phyloP scores from a whole-genome alignment of 2,329 filamentous ascomycete species.

The Phyllosticta citriasiana region DNA sequence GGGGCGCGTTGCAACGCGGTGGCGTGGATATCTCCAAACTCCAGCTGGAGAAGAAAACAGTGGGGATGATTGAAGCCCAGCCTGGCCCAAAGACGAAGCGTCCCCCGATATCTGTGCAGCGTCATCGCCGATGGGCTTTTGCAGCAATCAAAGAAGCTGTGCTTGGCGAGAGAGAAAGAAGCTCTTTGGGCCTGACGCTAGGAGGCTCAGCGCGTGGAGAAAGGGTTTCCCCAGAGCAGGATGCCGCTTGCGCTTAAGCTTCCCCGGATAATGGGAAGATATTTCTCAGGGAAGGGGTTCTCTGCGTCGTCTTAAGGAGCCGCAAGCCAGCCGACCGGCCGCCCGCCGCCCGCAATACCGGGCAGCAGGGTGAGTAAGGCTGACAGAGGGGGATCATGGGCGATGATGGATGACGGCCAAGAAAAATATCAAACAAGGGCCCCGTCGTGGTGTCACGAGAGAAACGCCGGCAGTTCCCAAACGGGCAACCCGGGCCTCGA shows the following conservation, averaged over 20 bases:
- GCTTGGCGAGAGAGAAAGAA: neutral
- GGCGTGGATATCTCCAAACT: neutral
- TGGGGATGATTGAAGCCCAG: neutral
- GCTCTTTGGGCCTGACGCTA: neutral
- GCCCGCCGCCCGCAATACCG: neutral
- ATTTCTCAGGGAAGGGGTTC: neutral
- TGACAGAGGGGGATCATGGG: neutral
- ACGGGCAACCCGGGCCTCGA: neutral
- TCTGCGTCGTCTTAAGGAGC: neutral
- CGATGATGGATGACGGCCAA: neutral
- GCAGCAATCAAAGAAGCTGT: neutral
- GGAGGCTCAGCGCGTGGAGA: neutral
- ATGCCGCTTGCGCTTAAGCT: neutral
- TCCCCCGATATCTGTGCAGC: neutral
- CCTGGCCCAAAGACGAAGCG: neutral
- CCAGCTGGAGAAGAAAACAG: neutral
- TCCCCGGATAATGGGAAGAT: neutral
- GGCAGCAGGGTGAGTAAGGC: neutral
- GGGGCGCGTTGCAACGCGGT: neutral
- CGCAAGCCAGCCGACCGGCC: neutral
- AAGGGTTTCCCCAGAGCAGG: neutral
- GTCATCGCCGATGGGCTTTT: neutral
- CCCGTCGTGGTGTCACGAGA: neutral
- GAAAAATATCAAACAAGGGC: neutral
- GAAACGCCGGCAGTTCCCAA: neutral